These are phyloP conservation scores for Ascochyta pisi DNA, from an alignment of 2,329 filamentous ascomycete species.

Conservation along the genomic window DNA sequence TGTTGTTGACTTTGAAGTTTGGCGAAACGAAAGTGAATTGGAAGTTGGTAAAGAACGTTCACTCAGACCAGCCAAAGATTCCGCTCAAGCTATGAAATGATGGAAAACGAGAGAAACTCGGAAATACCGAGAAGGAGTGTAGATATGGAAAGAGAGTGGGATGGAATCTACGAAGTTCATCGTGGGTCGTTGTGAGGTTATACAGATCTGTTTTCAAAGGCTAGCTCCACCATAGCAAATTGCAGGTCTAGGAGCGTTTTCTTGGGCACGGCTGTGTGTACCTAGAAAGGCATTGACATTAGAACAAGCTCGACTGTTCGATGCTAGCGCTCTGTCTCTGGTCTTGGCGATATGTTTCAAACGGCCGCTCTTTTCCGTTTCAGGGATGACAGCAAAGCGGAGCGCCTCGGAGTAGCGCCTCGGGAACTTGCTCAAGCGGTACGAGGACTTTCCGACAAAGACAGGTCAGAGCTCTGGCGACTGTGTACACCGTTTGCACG, in stretches of 20 bases:
- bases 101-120: slow-evolving; percentile 15
- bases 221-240: slow-evolving; percentile 7
- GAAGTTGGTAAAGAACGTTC: slow-evolving; percentile 23
- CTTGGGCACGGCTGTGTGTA: not conserved
- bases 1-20: slow-evolving; percentile 5
- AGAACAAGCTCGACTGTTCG: not conserved
- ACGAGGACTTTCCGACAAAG: not conserved
- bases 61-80: slow-evolving; percentile 35
- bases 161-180: not conserved
- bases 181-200: not conserved
- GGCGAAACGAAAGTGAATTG: not conserved
- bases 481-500: not conserved
- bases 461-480: not conserved
- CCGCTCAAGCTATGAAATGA: slow-evolving; percentile 27
- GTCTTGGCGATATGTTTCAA: slow-evolving; percentile 8
- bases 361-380: not conserved
- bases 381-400: slow-evolving; percentile 1
- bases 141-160: not conserved
- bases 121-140: slow-evolving; percentile 15
- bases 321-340: slow-evolving; percentile 2
- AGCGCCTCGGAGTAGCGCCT: not conserved
- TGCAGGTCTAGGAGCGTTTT: not conserved
- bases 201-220: not conserved
- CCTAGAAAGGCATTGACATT: slow-evolving; percentile 1
- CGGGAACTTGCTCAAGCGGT: not conserved